These are phyloP conservation scores for Ichthyophthirius multifiliis DNA, from an alignment of 169 alveolate species.

Conservation along the genomic window DNA sequence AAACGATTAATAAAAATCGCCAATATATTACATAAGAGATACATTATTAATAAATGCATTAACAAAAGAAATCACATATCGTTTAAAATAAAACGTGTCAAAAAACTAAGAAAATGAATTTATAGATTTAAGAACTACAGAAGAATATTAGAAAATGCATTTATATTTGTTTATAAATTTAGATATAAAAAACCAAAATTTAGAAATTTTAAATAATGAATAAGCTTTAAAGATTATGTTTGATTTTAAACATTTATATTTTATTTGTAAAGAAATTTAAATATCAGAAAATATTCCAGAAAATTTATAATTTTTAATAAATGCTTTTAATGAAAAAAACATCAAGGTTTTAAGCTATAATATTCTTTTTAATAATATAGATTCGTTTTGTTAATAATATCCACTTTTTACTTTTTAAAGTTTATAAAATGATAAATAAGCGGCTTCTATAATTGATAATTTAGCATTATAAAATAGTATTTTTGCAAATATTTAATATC, in stretches of 20 bases:
- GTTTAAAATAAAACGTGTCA: not conserved
- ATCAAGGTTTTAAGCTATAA: not conserved
- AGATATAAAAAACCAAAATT: not conserved
- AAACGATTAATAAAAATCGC: no score
- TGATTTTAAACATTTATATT: not conserved
- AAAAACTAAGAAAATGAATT: not conserved
- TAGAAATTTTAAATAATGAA: not conserved
- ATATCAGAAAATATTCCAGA: not conserved
- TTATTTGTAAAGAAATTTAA: not conserved
- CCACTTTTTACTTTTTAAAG: not conserved
- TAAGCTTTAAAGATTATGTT: not conserved
- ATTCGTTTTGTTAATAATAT: not conserved
- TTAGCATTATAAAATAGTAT: not conserved
- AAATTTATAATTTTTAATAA: not conserved
- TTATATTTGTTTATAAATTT: not conserved
- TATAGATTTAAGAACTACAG: not conserved
- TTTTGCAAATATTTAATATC: not conserved
- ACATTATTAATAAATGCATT: not conserved
- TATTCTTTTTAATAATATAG: not conserved
- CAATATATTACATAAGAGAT: not conserved
- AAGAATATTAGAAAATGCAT: not conserved
- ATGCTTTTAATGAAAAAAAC: not conserved
- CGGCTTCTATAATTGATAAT: not conserved
- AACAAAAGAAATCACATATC: not conserved
- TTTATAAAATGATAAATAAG: not conserved